Percentiles rank a stretch among this genome's conserved stretches.
These are phyloP conservation scores for Candida vartiovaarae DNA, from an alignment of 805 yeast species.

Conservation along the genomic window DNA sequence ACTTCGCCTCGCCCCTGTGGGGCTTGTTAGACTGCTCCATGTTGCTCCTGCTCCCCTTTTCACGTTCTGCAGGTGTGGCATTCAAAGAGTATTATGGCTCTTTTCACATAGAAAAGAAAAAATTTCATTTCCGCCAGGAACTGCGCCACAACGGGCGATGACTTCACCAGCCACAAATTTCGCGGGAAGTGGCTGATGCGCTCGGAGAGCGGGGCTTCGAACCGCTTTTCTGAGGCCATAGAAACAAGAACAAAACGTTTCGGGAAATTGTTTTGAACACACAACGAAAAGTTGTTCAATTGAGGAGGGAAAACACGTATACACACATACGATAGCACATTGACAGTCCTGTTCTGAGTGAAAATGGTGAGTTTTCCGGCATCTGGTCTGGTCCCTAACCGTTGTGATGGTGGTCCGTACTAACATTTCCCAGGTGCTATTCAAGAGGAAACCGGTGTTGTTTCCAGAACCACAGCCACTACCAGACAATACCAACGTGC, in stretches of 20 bases:
- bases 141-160: not conserved
- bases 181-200: not conserved
- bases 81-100: too few species aligned
- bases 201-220: not conserved
- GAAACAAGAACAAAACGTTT: not conserved
- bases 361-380: too few species aligned
- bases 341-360: too few species aligned
- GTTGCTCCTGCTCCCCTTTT: not conserved
- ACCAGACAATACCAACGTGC: slow-evolving; percentile 48
- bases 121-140: too few species aligned
- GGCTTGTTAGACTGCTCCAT: slow-evolving; percentile 67
- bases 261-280: too few species aligned
- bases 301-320: too few species aligned
- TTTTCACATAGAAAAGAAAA: too few species aligned
- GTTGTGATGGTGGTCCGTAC: too few species aligned
- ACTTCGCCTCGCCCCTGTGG: slow-evolving; percentile 57
- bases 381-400: too few species aligned
- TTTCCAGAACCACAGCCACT: slow-evolving; percentile 49
- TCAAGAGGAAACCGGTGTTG: slow-evolving; percentile 64
- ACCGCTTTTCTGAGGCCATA: not conserved
- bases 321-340: too few species aligned
- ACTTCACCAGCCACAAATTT: not conserved
- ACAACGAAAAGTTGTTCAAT: too few species aligned
- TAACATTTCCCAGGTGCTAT: slow-evolving; percentile 47
- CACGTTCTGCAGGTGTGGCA: not conserved